Conservation (phyloP, 2,329 filamentous ascomycete genomes). For the Xylaria hypoxylon region DNA sequence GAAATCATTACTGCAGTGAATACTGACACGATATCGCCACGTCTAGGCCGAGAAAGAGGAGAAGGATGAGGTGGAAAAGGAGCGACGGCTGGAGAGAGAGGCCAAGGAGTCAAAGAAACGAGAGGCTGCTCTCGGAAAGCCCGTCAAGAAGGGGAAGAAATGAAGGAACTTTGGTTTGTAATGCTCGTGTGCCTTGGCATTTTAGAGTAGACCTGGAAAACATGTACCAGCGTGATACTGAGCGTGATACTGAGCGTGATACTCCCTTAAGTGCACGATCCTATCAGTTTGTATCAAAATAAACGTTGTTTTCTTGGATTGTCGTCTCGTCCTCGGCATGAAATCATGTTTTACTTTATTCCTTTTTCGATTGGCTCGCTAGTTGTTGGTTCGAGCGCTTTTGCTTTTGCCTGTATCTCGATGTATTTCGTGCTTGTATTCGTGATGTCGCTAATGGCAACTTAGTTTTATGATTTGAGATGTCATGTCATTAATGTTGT, state of each 20-base stretch:
- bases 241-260: no score
- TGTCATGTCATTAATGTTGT: no score
- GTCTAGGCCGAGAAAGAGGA: constrained; percentile 69
- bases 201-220: constrained; percentile 8
- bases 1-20: background rate
- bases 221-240: background rate
- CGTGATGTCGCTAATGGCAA: background rate
- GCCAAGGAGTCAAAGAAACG: constrained; percentile 68
- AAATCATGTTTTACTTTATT: background rate
- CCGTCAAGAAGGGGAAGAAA: constrained; percentile 60
- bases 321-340: background rate
- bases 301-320: background rate
- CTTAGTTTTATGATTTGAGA: no score
- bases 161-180: constrained; percentile 24
- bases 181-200: background rate
- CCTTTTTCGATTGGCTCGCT: background rate
- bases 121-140: constrained; percentile 61
- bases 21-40: constrained; percentile 43
- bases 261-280: no score
- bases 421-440: background rate
- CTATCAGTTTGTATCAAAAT: constrained; percentile 4
- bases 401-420: background rate
- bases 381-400: background rate
- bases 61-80: constrained; percentile 63
- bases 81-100: constrained; percentile 63